Percentiles rank a stretch among this genome's conserved stretches.
These are phyloP conservation scores for Saksenaea oblongispora DNA, from an alignment of 371 early-diverging fungal species.

Conservation along the genomic window DNA sequence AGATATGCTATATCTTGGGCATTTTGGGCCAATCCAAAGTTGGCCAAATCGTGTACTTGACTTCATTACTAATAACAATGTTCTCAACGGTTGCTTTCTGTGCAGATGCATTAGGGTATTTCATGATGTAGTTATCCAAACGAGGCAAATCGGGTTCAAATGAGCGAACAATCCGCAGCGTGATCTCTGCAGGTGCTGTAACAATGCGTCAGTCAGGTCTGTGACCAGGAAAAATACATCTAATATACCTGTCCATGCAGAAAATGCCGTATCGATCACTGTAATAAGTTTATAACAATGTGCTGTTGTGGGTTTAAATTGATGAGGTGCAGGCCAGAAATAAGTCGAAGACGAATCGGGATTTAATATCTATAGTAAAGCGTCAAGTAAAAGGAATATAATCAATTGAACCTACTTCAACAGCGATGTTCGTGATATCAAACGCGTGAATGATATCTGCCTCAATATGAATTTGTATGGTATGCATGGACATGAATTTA, in stretches of 20 bases:
- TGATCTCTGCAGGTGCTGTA: constrained; percentile 29
- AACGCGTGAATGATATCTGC: constrained; percentile 37
- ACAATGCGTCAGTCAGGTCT: background rate
- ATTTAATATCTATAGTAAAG: constrained; percentile 24
- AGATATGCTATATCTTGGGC: background rate
- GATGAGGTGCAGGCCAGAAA: constrained; percentile 42
- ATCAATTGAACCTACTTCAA: constrained; percentile 35
- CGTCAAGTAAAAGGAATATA: background rate
- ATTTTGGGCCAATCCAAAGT: background rate
- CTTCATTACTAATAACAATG: background rate
- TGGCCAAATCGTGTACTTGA: constrained; percentile 3
- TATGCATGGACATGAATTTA: constrained; percentile 30
- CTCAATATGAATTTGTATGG: constrained; percentile 36
- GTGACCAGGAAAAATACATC: background rate
- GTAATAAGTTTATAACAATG: constrained; percentile 38
- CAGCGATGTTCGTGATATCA: constrained; percentile 36
- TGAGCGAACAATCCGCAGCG: constrained; percentile 38
- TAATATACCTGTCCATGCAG: constrained; percentile 44
- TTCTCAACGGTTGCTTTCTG: background rate
- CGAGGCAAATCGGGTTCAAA: constrained; percentile 51
- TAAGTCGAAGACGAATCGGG: constrained; percentile 37
- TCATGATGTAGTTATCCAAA: constrained; percentile 47
- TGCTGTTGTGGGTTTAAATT: constrained; percentile 40
- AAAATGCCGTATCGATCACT: constrained; percentile 27
- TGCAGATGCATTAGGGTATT: constrained; percentile 25